Evolutionary conservation across 805 yeast species (phyloP).

Genomic region (Ogataea paradorogensis): DNA sequence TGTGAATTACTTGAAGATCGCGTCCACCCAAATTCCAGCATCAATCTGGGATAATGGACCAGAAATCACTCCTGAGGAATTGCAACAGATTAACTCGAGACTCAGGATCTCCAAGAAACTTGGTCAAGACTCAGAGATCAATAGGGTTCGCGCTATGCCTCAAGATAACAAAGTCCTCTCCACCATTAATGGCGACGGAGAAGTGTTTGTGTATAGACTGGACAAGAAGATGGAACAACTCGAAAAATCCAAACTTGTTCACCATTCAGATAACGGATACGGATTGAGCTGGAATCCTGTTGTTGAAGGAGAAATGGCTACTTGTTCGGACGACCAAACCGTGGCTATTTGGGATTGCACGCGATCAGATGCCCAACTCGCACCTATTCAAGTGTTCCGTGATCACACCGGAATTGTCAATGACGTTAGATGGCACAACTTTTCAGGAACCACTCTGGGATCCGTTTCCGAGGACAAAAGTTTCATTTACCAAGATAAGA

Average conservation of each 20-base stretch:
- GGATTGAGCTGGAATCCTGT: slow-evolving; percentile 66
- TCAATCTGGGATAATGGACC: slow-evolving; percentile 30
- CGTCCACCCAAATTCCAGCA: slow-evolving; percentile 56
- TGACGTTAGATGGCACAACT: slow-evolving; percentile 70
- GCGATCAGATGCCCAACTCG: slow-evolving; percentile 2
- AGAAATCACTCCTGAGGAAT: slow-evolving; percentile 26
- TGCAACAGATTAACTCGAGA: slow-evolving; percentile 45
- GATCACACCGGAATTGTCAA: slow-evolving; percentile 62
- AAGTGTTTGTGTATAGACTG: slow-evolving; percentile 50
- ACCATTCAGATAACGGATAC: slow-evolving; percentile 68
- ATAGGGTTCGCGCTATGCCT: slow-evolving; percentile 71
- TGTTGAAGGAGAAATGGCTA: slow-evolving; percentile 47
- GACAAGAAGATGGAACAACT: slow-evolving; percentile 19
- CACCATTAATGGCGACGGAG: slow-evolving; percentile 68
- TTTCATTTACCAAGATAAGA: slow-evolving; percentile 52
- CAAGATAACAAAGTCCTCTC: slow-evolving; percentile 54
- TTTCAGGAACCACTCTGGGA: slow-evolving; percentile 52
- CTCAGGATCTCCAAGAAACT: slow-evolving; percentile 61
- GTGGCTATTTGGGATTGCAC: slow-evolving; percentile 59
- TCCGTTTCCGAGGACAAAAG: slow-evolving; percentile 71
- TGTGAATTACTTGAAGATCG: slow-evolving; percentile 61
- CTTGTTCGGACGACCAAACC: slow-evolving; percentile 65
- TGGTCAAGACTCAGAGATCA: slow-evolving; percentile 61
- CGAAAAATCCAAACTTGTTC: slow-evolving; percentile 36
- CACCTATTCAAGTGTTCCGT: slow-evolving; percentile 33